A percentile compares a stretch with the other conserved stretches of the same genome.
Evolutionary conservation across 257 asterid species (phyloP).

Genomic region (Henckelia pumila): DNA sequence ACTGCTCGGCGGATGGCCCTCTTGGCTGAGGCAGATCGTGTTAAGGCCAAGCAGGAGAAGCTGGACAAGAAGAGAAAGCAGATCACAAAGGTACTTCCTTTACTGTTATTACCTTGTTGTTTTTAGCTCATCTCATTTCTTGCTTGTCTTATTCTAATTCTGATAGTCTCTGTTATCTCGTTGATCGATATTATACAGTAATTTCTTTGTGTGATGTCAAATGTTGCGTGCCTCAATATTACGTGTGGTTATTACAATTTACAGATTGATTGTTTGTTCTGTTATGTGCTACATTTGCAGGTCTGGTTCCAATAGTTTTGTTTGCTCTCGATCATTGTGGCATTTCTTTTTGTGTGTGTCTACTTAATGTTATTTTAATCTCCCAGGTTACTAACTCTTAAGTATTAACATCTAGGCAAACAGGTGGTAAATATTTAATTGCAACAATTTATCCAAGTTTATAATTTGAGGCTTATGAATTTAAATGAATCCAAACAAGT

Average conservation of each 20-base stretch:
- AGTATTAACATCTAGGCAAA: too few species aligned
- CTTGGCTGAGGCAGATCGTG: conserved; percentile 73
- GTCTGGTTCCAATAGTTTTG: not conserved
- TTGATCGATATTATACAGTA: not conserved
- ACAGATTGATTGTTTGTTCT: not conserved
- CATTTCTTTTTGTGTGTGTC: too few species aligned
- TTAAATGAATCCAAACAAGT: not conserved
- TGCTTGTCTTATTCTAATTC: not conserved
- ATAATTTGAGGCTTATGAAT: too few species aligned
- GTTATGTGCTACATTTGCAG: not conserved
- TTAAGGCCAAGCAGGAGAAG: conserved; percentile 72
- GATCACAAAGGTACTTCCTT: conserved; percentile 58
- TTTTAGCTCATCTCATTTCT: not conserved
- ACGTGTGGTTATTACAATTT: too few species aligned
- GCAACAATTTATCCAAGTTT: not conserved
- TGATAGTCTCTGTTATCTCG: not conserved
- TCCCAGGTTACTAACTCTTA: too few species aligned
- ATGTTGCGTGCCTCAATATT: not conserved
- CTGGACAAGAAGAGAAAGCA: conserved; percentile 65
- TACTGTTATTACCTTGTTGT: not conserved
- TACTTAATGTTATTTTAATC: too few species aligned
- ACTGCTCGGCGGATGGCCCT: conserved; percentile 79
- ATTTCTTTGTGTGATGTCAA: not conserved
- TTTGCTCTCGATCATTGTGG: not conserved
- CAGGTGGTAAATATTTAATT: not conserved